Percentiles rank a stretch among this genome's conserved stretches.
Evolutionary conservation across 257 asterid genomes (phyloP).

Genomic region (Nemophila menziesii): DNA sequence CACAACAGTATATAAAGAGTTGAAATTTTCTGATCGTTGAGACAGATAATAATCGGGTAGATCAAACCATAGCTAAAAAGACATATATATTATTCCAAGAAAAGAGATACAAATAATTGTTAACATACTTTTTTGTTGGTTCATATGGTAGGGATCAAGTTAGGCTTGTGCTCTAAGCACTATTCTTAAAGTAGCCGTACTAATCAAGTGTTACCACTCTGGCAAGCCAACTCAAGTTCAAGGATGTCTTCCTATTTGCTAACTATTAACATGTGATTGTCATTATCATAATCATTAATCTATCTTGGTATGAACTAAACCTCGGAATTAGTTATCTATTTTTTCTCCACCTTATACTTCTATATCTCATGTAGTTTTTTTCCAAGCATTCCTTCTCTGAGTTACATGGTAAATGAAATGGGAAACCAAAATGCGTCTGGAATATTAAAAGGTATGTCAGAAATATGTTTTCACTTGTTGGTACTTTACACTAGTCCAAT

Average conservation of each 20-base stretch:
- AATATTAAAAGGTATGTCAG: slow-evolving; percentile 36
- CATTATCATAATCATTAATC: slow-evolving; percentile 15
- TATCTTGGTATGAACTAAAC: slow-evolving; percentile 19
- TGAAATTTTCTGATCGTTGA: too few relatives aligned
- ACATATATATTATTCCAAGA: not conserved
- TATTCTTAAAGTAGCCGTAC: slow-evolving; percentile 22
- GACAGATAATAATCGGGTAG: too few relatives aligned
- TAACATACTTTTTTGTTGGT: not conserved
- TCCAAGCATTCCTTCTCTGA: slow-evolving; percentile 24
- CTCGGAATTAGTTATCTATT: slow-evolving; percentile 6
- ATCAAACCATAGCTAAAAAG: too few relatives aligned
- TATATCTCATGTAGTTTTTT: slow-evolving; percentile 5
- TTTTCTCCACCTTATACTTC: slow-evolving; percentile 12
- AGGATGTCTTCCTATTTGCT: slow-evolving; percentile 21
- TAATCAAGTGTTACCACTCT: slow-evolving; percentile 45
- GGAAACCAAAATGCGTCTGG: slow-evolving; percentile 71
- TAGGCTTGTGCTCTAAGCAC: slow-evolving; percentile 46
- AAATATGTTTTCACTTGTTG: not conserved
- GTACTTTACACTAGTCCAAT: too few relatives aligned
- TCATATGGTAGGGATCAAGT: slow-evolving; percentile 1
- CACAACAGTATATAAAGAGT: too few relatives aligned
- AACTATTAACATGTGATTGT: slow-evolving; percentile 27
- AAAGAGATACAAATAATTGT: not conserved
- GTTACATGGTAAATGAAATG: slow-evolving; percentile 39
- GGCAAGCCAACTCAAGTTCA: slow-evolving; percentile 24